Conservation (phyloP, 345 rosid species). For the Eucalyptus dawsonii region DNA sequence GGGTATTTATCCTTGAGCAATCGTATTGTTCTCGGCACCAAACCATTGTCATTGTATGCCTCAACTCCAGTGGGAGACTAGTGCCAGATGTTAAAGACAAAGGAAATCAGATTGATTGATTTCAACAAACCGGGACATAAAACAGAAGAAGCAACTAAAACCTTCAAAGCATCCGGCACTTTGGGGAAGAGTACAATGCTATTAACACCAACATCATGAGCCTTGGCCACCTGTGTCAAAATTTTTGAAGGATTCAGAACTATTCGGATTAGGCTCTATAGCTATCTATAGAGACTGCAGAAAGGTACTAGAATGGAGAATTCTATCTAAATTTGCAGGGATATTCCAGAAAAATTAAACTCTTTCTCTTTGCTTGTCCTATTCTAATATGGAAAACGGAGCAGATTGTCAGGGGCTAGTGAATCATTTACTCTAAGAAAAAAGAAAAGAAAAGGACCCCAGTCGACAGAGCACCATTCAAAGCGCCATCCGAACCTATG, state of each 20-base stretch:
- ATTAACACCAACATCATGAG: constrained; percentile 90
- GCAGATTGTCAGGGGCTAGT: not conserved
- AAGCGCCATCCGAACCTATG: not conserved
- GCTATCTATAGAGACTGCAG: not conserved
- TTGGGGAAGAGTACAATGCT: constrained; percentile 85
- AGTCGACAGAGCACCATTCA: not conserved
- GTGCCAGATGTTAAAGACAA: not conserved
- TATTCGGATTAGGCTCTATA: not conserved
- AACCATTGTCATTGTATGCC: constrained; percentile 81
- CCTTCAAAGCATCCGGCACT: constrained; percentile 96
- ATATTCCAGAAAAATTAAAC: not conserved
- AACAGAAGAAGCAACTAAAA: constrained; percentile 5
- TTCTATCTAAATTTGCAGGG: not conserved
- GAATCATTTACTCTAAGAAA: not conserved
- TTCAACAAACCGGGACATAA: not conserved
- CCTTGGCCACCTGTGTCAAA: constrained; percentile 66
- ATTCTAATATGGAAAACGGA: not conserved
- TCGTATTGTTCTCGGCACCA: constrained; percentile 72
- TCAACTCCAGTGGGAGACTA: constrained; percentile 86
- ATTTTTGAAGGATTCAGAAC: not conserved
- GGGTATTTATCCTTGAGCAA: constrained; percentile 73
- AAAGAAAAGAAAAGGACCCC: not conserved
- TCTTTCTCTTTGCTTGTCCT: not conserved
- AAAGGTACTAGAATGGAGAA: not conserved
- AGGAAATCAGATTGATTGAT: not conserved